Evolutionary conservation across 768 basidiomycete species (phyloP).

Genomic region (Lactarius tabidus): DNA sequence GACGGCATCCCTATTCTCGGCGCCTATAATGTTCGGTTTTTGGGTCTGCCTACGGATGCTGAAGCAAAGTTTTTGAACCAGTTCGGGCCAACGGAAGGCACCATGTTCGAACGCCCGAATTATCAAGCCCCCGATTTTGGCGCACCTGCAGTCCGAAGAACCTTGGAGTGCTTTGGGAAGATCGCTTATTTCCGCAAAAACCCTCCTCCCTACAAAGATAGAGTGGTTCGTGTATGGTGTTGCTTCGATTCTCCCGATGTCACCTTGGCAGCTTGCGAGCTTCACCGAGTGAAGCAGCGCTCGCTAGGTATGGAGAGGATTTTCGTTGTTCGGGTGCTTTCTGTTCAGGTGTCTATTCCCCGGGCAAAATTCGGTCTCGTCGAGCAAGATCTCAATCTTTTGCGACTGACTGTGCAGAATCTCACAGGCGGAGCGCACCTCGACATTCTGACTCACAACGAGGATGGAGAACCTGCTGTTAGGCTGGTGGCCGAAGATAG

Average conservation of each 20-base stretch:
- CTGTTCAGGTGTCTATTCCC: slow-evolving; percentile 45
- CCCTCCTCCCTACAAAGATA: slow-evolving; percentile 49
- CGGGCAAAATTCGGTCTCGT: slow-evolving; percentile 38
- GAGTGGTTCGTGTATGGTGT: slow-evolving; percentile 51
- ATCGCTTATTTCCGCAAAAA: slow-evolving; percentile 42
- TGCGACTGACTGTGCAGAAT: slow-evolving; percentile 39
- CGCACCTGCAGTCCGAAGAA: slow-evolving; percentile 36
- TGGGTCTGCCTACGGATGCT: slow-evolving; percentile 46
- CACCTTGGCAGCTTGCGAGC: slow-evolving; percentile 48
- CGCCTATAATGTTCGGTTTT: slow-evolving; percentile 56
- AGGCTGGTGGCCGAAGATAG: slow-evolving; percentile 49
- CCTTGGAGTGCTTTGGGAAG: slow-evolving; percentile 39
- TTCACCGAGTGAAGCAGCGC: slow-evolving; percentile 46
- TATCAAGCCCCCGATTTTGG: slow-evolving; percentile 37
- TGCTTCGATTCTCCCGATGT: slow-evolving; percentile 48
- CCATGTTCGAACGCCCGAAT: slow-evolving; percentile 51
- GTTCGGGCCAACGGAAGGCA: slow-evolving; percentile 46
- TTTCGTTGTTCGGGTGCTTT: slow-evolving; percentile 50
- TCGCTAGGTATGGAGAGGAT: slow-evolving; percentile 46
- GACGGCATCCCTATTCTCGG: slow-evolving; percentile 56
- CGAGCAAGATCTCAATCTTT: slow-evolving; percentile 41
- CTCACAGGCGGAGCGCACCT: slow-evolving; percentile 33
- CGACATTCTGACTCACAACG: slow-evolving; percentile 29
- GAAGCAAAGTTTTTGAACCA: slow-evolving; percentile 40
- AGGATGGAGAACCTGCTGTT: slow-evolving; percentile 31